phyloP scores from a whole-genome alignment of 805 yeast species.

The Candida golubevii region DNA sequence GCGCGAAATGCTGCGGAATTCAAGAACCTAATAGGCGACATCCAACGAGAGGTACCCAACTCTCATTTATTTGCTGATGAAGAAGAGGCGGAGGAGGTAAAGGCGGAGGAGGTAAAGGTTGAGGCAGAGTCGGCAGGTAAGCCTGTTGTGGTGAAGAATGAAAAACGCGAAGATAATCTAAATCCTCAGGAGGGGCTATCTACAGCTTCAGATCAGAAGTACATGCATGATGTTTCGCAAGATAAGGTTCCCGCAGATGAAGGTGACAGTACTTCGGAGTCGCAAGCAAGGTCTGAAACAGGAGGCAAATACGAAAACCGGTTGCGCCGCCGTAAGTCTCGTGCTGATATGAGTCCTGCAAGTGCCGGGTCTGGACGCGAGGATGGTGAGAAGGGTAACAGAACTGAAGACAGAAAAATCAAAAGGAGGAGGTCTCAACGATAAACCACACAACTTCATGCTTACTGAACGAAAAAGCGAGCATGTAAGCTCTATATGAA shows the following conservation, averaged over 20 bases:
- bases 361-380: not conserved
- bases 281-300: conserved; percentile 1
- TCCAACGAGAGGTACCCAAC: conserved; percentile 27
- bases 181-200: not conserved
- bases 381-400: not conserved
- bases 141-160: not conserved
- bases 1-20: conserved; percentile 28
- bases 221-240: not conserved
- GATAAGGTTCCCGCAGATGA: not conserved
- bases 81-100: conserved; percentile 18
- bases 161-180: not conserved
- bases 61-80: conserved; percentile 41
- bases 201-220: not conserved
- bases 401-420: conserved; percentile 3
- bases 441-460: not conserved
- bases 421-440: conserved; percentile 9
- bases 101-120: not conserved
- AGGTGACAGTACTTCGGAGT: not conserved
- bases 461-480: too few species aligned
- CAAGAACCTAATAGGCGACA: conserved; percentile 29
- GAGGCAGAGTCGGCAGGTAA: not conserved
- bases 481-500: too few species aligned
- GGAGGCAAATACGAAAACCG: conserved; percentile 19
- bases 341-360: conserved; percentile 5
- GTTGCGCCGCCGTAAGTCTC: conserved; percentile 17